These are phyloP conservation scores for Dictyostelium discoideum DNA, from an alignment of 78 protist genomes.

Conservation along the genomic window DNA sequence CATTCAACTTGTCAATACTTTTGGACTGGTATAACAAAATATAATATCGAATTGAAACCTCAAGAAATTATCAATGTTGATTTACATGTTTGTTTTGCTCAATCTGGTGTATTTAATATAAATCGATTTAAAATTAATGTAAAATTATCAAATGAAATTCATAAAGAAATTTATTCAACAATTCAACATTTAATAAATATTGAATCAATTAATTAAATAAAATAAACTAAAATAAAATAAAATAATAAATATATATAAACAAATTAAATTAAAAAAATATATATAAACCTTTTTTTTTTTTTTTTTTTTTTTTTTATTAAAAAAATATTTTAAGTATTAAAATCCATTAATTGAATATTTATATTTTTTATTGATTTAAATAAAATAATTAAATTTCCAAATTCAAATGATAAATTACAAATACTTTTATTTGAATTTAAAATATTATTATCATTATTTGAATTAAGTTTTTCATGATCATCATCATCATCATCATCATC, in stretches of 20 bases:
- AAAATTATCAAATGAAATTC: conserved; percentile 49
- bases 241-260: background rate
- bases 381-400: background rate
- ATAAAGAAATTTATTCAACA: conserved; percentile 60
- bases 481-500: too few relatives aligned
- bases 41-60: conserved; percentile 36
- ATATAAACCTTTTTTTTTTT: too few relatives aligned
- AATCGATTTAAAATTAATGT: conserved; percentile 65
- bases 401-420: background rate
- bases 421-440: background rate
- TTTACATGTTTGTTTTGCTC: conserved; percentile 27
- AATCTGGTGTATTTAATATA: conserved; percentile 50
- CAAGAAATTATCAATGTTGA: conserved; percentile 19
- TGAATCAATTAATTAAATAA: background rate
- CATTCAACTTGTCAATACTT: conserved; percentile 58
- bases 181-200: conserved; percentile 69
- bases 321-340: background rate
- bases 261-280: background rate
- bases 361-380: background rate
- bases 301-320: background rate
- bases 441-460: too few relatives aligned
- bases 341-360: background rate
- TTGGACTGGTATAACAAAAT: conserved; percentile 67
- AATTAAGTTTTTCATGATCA: too few relatives aligned
- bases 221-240: background rate